Base-by-base conservation (phyloP, 176 grass and related monocot genomes). In the Juncus effusus region DNA sequence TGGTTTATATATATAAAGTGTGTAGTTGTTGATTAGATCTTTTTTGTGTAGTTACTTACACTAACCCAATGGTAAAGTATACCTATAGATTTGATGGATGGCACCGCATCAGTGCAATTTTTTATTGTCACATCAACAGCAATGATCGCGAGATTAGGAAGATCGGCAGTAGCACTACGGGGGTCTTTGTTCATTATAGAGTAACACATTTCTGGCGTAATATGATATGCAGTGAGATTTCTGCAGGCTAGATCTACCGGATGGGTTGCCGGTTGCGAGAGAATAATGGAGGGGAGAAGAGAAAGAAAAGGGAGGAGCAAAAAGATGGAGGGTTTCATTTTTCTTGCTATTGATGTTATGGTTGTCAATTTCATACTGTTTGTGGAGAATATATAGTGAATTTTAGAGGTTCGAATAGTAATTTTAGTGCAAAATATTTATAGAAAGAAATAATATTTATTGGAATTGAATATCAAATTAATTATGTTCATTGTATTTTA, bases 161-260 rank as follows among this genome's bases (percentile, higher is more conserved):
- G 38, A 40, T 57, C 38, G 0, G 39, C 54, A 5, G 53, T 58
- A 10, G 12, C 13, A 58, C 67, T 71, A 4, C 56, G 37, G 16
- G 67, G 38, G 9, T 71, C 37, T 2, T 52, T 12, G 41, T 40
- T 36, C 13, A 71, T 38, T 13, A 71, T 37, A 0, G 67, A 58
- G n/a, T 40, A 54, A 4, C 67, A 71, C 2, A 42, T 11, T 59
- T 71, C 7, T 1, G 67, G 54, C 9, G 67, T 10, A 2, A 71
- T 8, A 10, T 57, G 41, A 38, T 54, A 57, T 8, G 51, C 67
- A 28, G 45, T 40, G 3, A 58, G 36, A 11, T 41, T 58, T 13
- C 56, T 58, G 54, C 67, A 71, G 28, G 41, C 37, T 54, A 56
- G 13, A 0, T 45, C 67, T 4, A 71, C 8, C 56, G 38, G 67